Evolutionary conservation across 345 rosid genomes (phyloP), one percentile per base, ranked within the genome.

Genomic region (Rhizophora mangle): DNA sequence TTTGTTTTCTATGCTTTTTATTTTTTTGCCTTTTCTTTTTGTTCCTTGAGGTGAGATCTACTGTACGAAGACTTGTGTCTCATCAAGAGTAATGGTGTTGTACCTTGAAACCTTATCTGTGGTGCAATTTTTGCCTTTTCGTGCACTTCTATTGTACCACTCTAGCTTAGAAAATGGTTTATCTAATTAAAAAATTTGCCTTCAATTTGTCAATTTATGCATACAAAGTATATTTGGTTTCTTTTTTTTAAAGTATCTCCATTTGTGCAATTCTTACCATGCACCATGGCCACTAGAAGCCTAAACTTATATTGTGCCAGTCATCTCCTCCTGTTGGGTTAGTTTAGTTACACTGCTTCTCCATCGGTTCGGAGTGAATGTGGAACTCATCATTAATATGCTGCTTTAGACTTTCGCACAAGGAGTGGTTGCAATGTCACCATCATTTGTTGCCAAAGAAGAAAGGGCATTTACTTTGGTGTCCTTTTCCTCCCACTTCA

Each of bases 391-490:
- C 64, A 76, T 85, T 71, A 65, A 64, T 30, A 69, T 68, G 73
- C 69, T 67, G 68, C 88, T 78, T 80, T 80, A 82, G 82, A 80
- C 85, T 80, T 78, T 72, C 43, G 79, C 69, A 63, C 62, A 79
- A 62, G 71, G 67, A 79, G 83, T 79, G 53, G 86, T 81, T 81
- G 88, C 74, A 22, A 65, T 72, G 86, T 85, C 86, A 6, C 80
- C 46, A 68, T 81, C 88, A 75, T 79, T 54, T 49, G 54, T 68
- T 74, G 68, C 82, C 59, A 49, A 78, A 67, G 71, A 62, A 68
- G 77, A 62, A 73, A 73, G 30, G 62, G 68, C 72, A 72, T 70
- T 70, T 54, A 58, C 68, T 30, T 68, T 55, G 60, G 8, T 71
- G 76, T 76, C 80, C 30, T 70, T 83, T 73, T 64, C 68, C 5